Percentiles rank a stretch among this genome's conserved stretches.
Evolutionary conservation across 352 stramenopile genomes (phyloP).

Genomic region (Phytophthora meadii): DNA sequence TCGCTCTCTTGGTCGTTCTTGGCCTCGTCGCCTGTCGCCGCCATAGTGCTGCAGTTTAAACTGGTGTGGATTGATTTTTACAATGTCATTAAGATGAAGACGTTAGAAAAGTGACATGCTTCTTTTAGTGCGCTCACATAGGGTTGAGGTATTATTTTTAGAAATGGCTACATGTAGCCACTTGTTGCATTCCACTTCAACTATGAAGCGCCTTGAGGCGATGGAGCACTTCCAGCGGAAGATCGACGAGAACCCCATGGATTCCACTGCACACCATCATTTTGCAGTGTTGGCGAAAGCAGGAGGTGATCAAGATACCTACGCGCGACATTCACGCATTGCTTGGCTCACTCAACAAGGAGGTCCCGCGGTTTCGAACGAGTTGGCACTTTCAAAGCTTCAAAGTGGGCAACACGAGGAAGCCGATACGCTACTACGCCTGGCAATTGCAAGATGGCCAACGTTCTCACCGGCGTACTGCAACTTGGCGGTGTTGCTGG

Average conservation of each 20-base stretch:
- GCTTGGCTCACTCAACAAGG: constrained; percentile 64
- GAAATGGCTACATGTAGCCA: constrained; percentile 16
- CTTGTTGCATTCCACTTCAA: not conserved
- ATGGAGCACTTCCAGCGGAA: constrained; percentile 73
- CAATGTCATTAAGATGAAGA: constrained; percentile 3
- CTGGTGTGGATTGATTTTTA: constrained; percentile 15
- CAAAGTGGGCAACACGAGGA: constrained; percentile 47
- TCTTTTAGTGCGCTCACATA: too few relatives aligned
- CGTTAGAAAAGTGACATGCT: too few relatives aligned
- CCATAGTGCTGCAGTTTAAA: constrained; percentile 16
- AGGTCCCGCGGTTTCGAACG: constrained; percentile 65
- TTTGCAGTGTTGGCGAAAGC: constrained; percentile 65
- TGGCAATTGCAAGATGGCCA: constrained; percentile 55
- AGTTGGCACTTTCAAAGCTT: constrained; percentile 64
- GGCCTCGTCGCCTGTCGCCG: constrained; percentile 29
- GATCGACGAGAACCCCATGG: constrained; percentile 60
- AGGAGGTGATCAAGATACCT: constrained; percentile 43
- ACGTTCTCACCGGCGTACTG: constrained; percentile 56
- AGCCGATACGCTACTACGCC: constrained; percentile 48
- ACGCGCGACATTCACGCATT: constrained; percentile 63
- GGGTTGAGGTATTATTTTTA: too few relatives aligned
- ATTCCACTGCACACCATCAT: constrained; percentile 62
- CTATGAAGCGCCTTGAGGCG: constrained; percentile 59
- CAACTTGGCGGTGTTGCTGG: constrained; percentile 64
- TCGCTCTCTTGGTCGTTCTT: constrained; percentile 43